A percentile compares a stretch with the other conserved stretches of the same genome.
These are phyloP conservation scores for Suillus plorans DNA, from an alignment of 768 basidiomycete genomes.

Conservation along the genomic window DNA sequence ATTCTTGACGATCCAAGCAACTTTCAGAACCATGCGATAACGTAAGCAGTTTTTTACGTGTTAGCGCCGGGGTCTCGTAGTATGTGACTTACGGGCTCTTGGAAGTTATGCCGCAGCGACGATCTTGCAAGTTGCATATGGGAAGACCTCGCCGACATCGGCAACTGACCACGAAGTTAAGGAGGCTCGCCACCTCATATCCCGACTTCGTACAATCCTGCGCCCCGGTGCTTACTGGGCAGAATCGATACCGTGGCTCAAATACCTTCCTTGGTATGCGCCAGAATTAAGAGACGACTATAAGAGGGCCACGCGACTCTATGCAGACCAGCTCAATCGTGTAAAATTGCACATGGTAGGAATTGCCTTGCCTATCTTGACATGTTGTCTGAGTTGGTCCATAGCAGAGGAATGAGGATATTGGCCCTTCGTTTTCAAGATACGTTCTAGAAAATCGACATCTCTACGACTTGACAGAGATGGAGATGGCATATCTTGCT, in stretches of 20 bases:
- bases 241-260: slow-evolving; percentile 46
- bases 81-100: neutral
- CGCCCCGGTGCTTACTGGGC: slow-evolving; percentile 52
- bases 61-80: too few species aligned
- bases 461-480: slow-evolving; percentile 20
- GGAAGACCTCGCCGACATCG: slow-evolving; percentile 43
- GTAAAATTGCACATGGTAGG: neutral
- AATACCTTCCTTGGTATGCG: slow-evolving; percentile 24
- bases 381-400: neutral
- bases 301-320: slow-evolving; percentile 27
- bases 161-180: slow-evolving; percentile 5
- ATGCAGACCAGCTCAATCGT: slow-evolving; percentile 10
- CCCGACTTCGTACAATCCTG: slow-evolving; percentile 23
- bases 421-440: neutral
- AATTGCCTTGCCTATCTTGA: neutral
- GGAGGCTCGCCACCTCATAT: neutral
- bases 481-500: slow-evolving; percentile 53
- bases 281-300: slow-evolving; percentile 21
- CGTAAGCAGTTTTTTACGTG: neutral
- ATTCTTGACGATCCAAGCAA: neutral
- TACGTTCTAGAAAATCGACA: neutral
- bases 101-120: neutral
- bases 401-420: neutral
- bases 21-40: neutral
- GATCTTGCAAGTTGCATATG: slow-evolving; percentile 19